Base-by-base conservation (phyloP, 257 asterid species). In the Striga asiatica region DNA sequence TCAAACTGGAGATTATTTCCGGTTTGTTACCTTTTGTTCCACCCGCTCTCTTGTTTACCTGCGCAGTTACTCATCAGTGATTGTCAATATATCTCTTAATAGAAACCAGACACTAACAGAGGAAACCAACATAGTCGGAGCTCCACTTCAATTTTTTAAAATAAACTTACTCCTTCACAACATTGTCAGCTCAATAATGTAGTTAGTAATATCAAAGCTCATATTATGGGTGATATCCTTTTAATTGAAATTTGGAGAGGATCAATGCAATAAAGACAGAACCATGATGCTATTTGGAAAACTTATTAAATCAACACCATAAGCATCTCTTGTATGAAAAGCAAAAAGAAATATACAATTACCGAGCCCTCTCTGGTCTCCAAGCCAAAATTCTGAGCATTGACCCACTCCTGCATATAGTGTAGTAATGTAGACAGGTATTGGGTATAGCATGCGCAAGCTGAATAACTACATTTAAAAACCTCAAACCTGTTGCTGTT, bases 401-500 rank as follows among this genome's bases (percentile, higher is more conserved):
- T 66, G 50, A 72, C 24, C 89, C 83, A 74, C 45, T 65, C 78
- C 95, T 89, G 73, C 68, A 63, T 50, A 50, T 48, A 32, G 58
- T 29, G 37, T 8, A 52, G 60, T 60, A 39, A 41, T 23, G 47
- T 50, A 38, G 60, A 46, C 52, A 47, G 55, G 49, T 37, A 58
- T 9, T 60, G 61, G 55, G 49, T 37, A 58, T 9, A 58, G 61
- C 59, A 37, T 31, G 64, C 65, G 56, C 19, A 57, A 65, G 49
- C 45, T 41, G 34, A 52, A 69, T 47, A 29, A 45, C 19, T 53
- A 42, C 57, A 16, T 41, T 64, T 21, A 16, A 64, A 61, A 78
- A 64, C 56, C 46, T 29, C 64, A 50, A 61, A 89, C 97, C 97
- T 83, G 82, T 32, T 80, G 89, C 56, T 79, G 74, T 53, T 80